Percentiles rank a stretch among this genome's conserved stretches.
Evolutionary conservation across 1,284 basidiomycete genomes (phyloP).

Genomic region (Cutaneotrichosporon arboriforme): DNA sequence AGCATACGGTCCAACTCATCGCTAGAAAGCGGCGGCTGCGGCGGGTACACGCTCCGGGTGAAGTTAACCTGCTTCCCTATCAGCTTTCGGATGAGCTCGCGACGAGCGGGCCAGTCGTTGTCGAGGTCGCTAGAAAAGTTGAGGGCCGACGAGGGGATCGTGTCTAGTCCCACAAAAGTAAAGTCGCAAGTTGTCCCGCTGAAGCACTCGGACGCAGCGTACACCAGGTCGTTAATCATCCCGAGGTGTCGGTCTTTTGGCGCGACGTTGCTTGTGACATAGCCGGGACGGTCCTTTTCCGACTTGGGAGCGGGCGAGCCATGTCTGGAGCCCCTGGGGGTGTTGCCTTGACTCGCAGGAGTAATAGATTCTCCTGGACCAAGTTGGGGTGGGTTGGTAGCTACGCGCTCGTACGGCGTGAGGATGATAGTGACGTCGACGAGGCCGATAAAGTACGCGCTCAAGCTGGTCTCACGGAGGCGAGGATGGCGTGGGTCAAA

Average conservation of each 20-base stretch:
- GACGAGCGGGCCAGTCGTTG: background rate
- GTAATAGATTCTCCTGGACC: too few relatives aligned
- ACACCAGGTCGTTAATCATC: conserved; percentile 5
- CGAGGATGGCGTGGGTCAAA: conserved; percentile 6
- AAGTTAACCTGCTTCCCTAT: conserved; percentile 4
- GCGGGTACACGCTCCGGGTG: conserved; percentile 2
- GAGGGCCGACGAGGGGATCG: conserved; percentile 1
- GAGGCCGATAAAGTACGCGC: conserved; percentile 1
- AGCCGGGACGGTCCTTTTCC: background rate
- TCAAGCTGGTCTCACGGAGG: background rate
- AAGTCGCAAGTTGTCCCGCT: background rate
- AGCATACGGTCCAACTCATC: background rate
- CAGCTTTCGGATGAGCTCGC: background rate
- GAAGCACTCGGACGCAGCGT: conserved; percentile 1
- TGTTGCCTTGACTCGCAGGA: background rate
- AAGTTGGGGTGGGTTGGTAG: background rate
- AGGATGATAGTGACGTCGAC: background rate
- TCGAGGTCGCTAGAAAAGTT: background rate
- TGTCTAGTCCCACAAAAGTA: background rate
- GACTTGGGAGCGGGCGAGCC: background rate
- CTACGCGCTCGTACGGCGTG: conserved; percentile 1
- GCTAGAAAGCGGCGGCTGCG: background rate
- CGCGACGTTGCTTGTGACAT: background rate
- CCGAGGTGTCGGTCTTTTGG: background rate
- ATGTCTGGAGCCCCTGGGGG: background rate